Conservation (phyloP, 257 asterid species). For the Penstemon davidsonii region DNA sequence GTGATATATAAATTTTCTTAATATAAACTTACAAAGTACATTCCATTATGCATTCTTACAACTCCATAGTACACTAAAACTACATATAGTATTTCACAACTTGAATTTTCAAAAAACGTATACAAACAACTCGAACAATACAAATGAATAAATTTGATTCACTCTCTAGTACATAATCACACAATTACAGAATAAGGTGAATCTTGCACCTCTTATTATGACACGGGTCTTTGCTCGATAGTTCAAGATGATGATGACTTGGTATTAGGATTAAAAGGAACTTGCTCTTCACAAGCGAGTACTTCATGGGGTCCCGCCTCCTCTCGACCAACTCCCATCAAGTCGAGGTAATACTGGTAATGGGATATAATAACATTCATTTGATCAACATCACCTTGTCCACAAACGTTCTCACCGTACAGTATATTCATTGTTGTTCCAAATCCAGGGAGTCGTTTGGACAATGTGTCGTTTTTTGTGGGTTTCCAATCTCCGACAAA, state of each 20-base stretch:
- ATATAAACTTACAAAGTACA: constrained; percentile 12
- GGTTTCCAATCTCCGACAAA: constrained; percentile 85
- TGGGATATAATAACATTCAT: constrained; percentile 78
- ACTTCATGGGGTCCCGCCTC: constrained; percentile 69
- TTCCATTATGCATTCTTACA: constrained; percentile 27
- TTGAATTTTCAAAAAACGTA: constrained; percentile 28
- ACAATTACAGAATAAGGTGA: constrained; percentile 19
- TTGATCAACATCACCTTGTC: constrained; percentile 72
- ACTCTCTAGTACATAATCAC: constrained; percentile 27
- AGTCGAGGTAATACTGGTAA: constrained; percentile 69
- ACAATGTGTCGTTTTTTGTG: constrained; percentile 77
- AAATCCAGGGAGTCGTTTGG: constrained; percentile 72
- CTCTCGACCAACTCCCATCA: constrained; percentile 79
- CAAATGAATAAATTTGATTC: constrained; percentile 22
- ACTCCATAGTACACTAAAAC: constrained; percentile 24
- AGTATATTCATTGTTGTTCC: constrained; percentile 85
- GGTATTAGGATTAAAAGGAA: constrained; percentile 49
- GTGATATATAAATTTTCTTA: neutral
- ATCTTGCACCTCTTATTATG: constrained; percentile 43
- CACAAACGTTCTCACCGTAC: constrained; percentile 69
- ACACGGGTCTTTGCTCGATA: constrained; percentile 19
- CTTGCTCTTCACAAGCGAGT: constrained; percentile 75
- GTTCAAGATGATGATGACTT: constrained; percentile 50
- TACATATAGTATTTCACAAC: neutral
- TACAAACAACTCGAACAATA: constrained; percentile 14